These are phyloP conservation scores for Lasiodiplodia sp. DNA, from an alignment of 2,329 filamentous ascomycete genomes.

Conservation along the genomic window DNA sequence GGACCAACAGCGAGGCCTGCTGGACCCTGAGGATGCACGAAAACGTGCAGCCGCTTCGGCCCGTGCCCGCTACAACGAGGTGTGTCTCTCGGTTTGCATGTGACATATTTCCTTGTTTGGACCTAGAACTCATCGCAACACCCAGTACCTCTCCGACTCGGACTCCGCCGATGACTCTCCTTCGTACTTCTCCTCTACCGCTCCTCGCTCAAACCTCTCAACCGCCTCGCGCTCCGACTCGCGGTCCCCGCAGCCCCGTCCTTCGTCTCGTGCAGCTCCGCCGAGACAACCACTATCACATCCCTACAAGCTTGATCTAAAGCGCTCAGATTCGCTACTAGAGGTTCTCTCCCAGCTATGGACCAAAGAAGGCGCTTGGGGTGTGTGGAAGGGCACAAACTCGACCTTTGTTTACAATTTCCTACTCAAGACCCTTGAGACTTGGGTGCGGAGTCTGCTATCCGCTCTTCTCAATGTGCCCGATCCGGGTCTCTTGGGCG, in stretches of 20 bases:
- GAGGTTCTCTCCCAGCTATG: slow-evolving; percentile 89
- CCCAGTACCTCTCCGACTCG: slow-evolving; percentile 63
- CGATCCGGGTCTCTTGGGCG: slow-evolving; percentile 70
- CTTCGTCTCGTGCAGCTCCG: background rate
- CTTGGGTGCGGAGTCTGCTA: slow-evolving; percentile 90
- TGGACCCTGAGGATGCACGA: slow-evolving; percentile 33
- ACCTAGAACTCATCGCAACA: background rate
- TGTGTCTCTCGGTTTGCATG: slow-evolving; percentile 30
- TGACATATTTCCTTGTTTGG: slow-evolving; percentile 28
- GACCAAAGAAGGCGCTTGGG: slow-evolving; percentile 87
- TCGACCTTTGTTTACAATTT: slow-evolving; percentile 91
- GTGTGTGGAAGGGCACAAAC: slow-evolving; percentile 94
- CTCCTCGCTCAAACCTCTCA: slow-evolving; percentile 55
- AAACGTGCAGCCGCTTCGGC: slow-evolving; percentile 42
- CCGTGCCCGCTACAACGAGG: slow-evolving; percentile 45
- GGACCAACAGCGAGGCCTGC: slow-evolving; percentile 31
- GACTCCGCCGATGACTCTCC: slow-evolving; percentile 75
- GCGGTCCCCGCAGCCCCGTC: slow-evolving; percentile 42
- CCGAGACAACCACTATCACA: slow-evolving; percentile 44
- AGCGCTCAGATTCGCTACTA: slow-evolving; percentile 79
- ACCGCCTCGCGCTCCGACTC: slow-evolving; percentile 46
- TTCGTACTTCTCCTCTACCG: slow-evolving; percentile 81
- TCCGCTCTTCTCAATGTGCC: slow-evolving; percentile 90
- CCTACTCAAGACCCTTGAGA: slow-evolving; percentile 84
- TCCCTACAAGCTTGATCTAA: slow-evolving; percentile 72